Conservation (phyloP, 805 yeast genomes). For the Saccharomyces mikatae region DNA sequence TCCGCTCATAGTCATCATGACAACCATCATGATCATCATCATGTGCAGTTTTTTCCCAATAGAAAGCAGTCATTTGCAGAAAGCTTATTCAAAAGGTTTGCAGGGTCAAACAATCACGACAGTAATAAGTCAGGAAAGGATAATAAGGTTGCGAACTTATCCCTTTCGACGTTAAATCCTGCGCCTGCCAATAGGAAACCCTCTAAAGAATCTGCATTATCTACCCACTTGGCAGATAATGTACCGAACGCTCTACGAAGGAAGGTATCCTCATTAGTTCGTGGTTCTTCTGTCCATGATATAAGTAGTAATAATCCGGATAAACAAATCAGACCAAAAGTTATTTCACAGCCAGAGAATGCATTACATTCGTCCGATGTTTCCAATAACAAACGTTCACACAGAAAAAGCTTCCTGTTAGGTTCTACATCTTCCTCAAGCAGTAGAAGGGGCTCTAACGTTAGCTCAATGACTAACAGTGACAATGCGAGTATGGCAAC, state of each 20-base stretch:
- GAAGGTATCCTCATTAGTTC: slow-evolving; percentile 20
- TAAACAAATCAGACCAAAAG: neutral
- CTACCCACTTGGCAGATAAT: slow-evolving; percentile 5
- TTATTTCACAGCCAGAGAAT: neutral
- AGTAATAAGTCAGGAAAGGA: neutral
- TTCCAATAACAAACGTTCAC: neutral
- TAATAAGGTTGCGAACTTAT: neutral
- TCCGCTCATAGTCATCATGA: neutral
- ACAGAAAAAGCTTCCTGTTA: neutral
- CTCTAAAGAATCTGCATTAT: slow-evolving; percentile 4
- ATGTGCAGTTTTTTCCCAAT: slow-evolving; percentile 7
- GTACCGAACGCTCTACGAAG: slow-evolving; percentile 11
- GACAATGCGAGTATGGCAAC: slow-evolving; percentile 5
- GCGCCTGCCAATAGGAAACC: slow-evolving; percentile 2
- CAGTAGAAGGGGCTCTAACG: slow-evolving; percentile 11
- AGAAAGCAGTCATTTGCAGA: slow-evolving; percentile 25
- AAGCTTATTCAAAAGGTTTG: slow-evolving; percentile 18
- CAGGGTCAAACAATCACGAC: slow-evolving; percentile 5
- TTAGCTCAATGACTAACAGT: neutral
- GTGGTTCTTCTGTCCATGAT: slow-evolving; percentile 8
- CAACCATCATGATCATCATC: neutral
- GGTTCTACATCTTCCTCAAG: slow-evolving; percentile 1
- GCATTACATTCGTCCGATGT: neutral
- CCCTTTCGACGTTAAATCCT: neutral
- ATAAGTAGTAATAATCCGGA: neutral